Evolutionary conservation across 148 eudicot genomes (phyloP).

Genomic region (Gaultheria prostrata): DNA sequence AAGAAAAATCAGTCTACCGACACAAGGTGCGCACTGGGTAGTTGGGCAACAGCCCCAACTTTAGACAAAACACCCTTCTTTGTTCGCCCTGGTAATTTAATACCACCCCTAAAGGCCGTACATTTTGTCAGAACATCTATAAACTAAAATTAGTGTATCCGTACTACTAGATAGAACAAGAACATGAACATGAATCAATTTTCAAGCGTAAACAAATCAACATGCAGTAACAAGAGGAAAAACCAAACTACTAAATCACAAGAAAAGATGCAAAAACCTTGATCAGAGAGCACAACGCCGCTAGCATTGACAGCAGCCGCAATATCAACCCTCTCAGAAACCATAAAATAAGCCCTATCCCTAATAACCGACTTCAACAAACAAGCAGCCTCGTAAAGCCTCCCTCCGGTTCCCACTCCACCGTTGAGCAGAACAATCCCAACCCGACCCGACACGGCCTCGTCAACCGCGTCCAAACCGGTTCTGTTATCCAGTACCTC

Average conservation of each 20-base stretch:
- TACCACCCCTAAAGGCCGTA: neutral
- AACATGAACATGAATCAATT: neutral
- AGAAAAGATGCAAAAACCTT: constrained; percentile 41
- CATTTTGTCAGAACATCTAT: neutral
- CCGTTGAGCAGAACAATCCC: constrained; percentile 73
- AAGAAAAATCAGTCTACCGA: neutral
- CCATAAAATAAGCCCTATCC: constrained; percentile 78
- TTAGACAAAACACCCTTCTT: neutral
- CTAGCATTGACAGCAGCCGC: constrained; percentile 88
- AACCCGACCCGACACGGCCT: constrained; percentile 56
- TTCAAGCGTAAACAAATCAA: neutral
- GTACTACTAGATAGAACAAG: neutral
- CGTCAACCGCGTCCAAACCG: constrained; percentile 55
- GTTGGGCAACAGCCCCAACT: neutral
- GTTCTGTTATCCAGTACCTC: constrained; percentile 50
- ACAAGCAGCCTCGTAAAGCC: constrained; percentile 78
- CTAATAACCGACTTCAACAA: constrained; percentile 74
- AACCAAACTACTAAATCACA: too few species aligned
- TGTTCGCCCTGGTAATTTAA: neutral
- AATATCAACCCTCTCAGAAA: constrained; percentile 84
- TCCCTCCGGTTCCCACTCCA: constrained; percentile 54
- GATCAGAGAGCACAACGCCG: constrained; percentile 86
- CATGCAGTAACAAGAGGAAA: neutral
- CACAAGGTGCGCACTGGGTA: neutral
- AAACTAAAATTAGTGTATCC: neutral